Base-by-base conservation (phyloP, 345 rosid species). In the Arabis alpina region DNA sequence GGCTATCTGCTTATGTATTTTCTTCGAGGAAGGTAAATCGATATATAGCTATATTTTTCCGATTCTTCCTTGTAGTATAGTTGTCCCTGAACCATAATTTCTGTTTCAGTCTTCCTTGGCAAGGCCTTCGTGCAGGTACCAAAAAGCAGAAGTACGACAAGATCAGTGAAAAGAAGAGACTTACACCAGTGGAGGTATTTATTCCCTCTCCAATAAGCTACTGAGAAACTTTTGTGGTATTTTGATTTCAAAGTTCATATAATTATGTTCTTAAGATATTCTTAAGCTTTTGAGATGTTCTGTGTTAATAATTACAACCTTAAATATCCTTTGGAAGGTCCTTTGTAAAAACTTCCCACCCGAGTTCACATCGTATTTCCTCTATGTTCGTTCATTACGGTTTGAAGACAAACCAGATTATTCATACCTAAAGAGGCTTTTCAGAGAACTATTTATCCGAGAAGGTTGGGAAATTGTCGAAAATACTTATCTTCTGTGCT, bases 331-430 rank as follows among this genome's bases (percentile, higher is more conserved):
- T 64, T 66, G 40, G 28, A 84, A 94, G 99, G 87, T 86, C 56
- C 99, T 94, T 67, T 94, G 99, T 86, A 91, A 82, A 81, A 80
- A 88, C 51, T 86, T 79, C 74, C 91, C 98, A 10, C 82, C 97
- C 28, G 95, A 94, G 79, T 91, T 94, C 80, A 87, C 95, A 57
- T 91, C 98, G 2, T 94, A 91, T 75, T 94, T 94, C 72, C 96
- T 86, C 62, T 94, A 91, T 61, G 91, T 96, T 42, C 98, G 99
- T 25, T 84, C 99, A 10, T 72, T 94, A 79, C 87, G 92, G 54
- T 94, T 94, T 77, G 99, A 94, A 77, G 96, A 91, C 78, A 91
- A 89, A 71, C 98, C 99, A 8, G 99, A 94, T 64, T 91, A 94
- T 79, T 84, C 99, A 41, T 94, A 91, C 82, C 79, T 94, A 82